These are phyloP conservation scores for Tricholoma matsutake DNA, from an alignment of 768 basidiomycete genomes.

Conservation along the genomic window DNA sequence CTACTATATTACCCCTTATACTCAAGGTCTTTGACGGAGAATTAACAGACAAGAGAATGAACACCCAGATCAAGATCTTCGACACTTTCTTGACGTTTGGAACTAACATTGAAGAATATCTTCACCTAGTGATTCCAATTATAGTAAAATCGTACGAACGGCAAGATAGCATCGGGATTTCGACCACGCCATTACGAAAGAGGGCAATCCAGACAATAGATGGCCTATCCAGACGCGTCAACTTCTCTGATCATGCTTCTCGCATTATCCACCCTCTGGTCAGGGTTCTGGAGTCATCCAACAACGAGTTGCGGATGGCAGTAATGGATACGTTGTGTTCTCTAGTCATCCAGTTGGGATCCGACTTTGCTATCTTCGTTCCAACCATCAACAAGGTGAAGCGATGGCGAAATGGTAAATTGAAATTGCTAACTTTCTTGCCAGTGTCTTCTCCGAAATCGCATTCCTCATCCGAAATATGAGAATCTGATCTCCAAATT, in stretches of 20 bases:
- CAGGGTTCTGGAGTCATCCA: conserved; percentile 71
- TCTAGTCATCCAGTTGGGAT: conserved; percentile 87
- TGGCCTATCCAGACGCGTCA: conserved; percentile 85
- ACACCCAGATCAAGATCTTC: conserved; percentile 86
- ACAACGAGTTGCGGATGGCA: conserved; percentile 76
- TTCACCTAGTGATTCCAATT: conserved; percentile 94
- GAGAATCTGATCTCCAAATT: conserved; percentile 87
- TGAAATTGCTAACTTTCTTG: conserved; percentile 4
- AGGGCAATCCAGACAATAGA: conserved; percentile 91
- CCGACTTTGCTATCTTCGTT: conserved; percentile 97
- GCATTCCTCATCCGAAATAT: conserved; percentile 78
- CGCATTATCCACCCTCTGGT: conserved; percentile 95
- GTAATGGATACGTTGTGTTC: conserved; percentile 95
- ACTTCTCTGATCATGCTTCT: conserved; percentile 97
- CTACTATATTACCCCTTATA: conserved; percentile 83
- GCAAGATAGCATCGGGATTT: conserved; percentile 53
- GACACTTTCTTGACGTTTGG: conserved; percentile 96
- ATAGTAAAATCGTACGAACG: conserved; percentile 91
- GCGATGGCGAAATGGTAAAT: background rate
- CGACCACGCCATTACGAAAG: conserved; percentile 71
- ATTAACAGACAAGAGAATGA: conserved; percentile 70
- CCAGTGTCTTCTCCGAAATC: conserved; percentile 73
- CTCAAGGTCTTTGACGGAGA: conserved; percentile 93
- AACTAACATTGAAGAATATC: conserved; percentile 94
- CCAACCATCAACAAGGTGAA: conserved; percentile 92